These are phyloP conservation scores for Saccharata proteae DNA, from an alignment of 2,329 filamentous ascomycete species.

Conservation along the genomic window DNA sequence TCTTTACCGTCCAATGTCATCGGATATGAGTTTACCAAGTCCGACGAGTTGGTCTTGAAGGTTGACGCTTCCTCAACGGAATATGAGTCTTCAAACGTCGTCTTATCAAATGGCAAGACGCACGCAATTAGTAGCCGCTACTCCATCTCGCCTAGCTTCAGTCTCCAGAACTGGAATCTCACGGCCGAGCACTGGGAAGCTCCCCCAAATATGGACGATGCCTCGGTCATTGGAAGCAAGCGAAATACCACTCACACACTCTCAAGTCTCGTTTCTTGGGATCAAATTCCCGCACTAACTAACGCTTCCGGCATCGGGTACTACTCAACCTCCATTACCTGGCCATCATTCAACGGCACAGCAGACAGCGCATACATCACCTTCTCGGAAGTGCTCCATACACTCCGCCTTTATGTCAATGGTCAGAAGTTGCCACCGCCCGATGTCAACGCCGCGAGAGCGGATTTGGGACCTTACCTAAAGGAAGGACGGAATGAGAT, in stretches of 20 bases:
- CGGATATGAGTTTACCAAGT: too few relatives aligned
- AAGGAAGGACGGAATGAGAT: not conserved
- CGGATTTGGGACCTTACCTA: not conserved
- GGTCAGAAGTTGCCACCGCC: not conserved
- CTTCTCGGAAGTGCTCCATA: too few relatives aligned
- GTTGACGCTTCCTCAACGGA: too few relatives aligned
- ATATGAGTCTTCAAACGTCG: too few relatives aligned
- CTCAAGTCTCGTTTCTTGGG: not conserved
- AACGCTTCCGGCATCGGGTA: not conserved
- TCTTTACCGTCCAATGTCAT: too few relatives aligned
- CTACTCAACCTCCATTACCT: not conserved
- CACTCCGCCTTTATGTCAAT: not conserved
- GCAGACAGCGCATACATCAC: too few relatives aligned
- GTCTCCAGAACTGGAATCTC: not conserved
- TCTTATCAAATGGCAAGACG: too few relatives aligned
- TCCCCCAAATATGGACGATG: not conserved
- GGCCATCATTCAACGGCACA: not conserved
- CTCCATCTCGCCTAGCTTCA: not conserved
- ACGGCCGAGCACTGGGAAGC: constrained; percentile 1
- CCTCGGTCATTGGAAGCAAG: too few relatives aligned
- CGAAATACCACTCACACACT: too few relatives aligned
- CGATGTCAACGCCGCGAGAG: not conserved
- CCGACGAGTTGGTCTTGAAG: too few relatives aligned
- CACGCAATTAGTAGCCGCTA: not conserved
- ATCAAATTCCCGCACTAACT: not conserved